Evolutionary conservation across 164 flowering plant genomes (phyloP).

Genomic region (Vitis rotundifolia): DNA sequence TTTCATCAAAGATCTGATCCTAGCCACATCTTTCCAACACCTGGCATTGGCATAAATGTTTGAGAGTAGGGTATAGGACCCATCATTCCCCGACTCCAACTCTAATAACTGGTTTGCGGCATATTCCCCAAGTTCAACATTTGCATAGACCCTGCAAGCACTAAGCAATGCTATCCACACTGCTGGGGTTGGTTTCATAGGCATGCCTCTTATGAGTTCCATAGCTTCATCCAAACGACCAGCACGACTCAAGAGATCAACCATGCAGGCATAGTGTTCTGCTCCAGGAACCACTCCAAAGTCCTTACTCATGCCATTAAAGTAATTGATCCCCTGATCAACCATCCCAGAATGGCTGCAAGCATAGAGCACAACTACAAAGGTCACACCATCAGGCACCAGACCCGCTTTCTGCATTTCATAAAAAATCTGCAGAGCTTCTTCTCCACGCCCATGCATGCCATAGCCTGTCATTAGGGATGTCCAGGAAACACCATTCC

Average conservation of each 20-base stretch:
- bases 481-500: conserved; percentile 77
- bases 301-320: conserved; percentile 50
- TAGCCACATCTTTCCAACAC: conserved; percentile 85
- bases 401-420: conserved; percentile 53
- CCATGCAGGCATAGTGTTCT: conserved; percentile 80
- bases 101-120: conserved; percentile 49
- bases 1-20: conserved; percentile 66
- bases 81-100: conserved; percentile 58
- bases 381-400: conserved; percentile 64
- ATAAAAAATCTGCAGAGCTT: conserved; percentile 58
- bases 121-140: conserved; percentile 72
- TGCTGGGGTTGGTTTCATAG: conserved; percentile 62
- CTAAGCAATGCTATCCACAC: conserved; percentile 79
- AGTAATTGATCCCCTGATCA: conserved; percentile 52
- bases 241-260: conserved; percentile 81
- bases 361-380: conserved; percentile 73
- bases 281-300: conserved; percentile 56
- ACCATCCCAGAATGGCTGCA: conserved; percentile 86
- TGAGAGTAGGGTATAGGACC: conserved; percentile 71
- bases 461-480: conserved; percentile 79
- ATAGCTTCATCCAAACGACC: conserved; percentile 69
- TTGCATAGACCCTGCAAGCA: conserved; percentile 64
- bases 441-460: conserved; percentile 73
- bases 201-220: conserved; percentile 62
- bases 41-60: conserved; percentile 82